These are phyloP conservation scores for Pezicula neosporulosa DNA, from an alignment of 2,329 filamentous ascomycete species.

Conservation along the genomic window DNA sequence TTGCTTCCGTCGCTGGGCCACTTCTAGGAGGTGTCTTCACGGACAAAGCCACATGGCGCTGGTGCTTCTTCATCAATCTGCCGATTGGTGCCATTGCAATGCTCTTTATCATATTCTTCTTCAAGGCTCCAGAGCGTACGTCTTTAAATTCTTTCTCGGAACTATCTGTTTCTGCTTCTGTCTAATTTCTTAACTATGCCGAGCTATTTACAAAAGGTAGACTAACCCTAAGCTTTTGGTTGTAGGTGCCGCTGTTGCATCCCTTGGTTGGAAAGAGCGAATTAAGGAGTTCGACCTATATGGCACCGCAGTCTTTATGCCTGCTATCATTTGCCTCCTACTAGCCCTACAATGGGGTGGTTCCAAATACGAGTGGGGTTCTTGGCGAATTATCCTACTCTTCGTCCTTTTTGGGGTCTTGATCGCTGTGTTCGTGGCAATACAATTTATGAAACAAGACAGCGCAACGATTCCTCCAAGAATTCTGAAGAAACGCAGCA, in stretches of 20 bases:
- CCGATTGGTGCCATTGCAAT: constrained; percentile 32
- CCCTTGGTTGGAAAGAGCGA: constrained; percentile 11
- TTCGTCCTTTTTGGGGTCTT: constrained; percentile 21
- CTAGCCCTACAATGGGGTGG: constrained; percentile 26
- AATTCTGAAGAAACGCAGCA: constrained; percentile 33
- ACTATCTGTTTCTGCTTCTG: too few species aligned
- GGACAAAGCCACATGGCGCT: constrained; percentile 30
- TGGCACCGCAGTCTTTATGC: constrained; percentile 25
- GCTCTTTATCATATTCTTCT: constrained; percentile 29
- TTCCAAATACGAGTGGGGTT: constrained; percentile 34
- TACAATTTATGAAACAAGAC: constrained; percentile 35
- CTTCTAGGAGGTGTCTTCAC: constrained; percentile 28
- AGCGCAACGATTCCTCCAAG: constrained; percentile 36
- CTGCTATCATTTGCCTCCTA: constrained; percentile 31
- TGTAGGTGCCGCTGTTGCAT: constrained; percentile 9
- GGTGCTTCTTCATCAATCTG: constrained; percentile 33
- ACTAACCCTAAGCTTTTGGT: too few species aligned
- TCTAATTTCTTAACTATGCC: too few species aligned
- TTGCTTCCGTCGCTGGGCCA: constrained; percentile 21
- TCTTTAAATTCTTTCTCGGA: too few species aligned
- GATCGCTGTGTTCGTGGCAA: constrained; percentile 16
- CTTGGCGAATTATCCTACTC: constrained; percentile 25
- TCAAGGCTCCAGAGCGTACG: constrained; percentile 28
- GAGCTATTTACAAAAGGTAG: too few species aligned
- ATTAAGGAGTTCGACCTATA: constrained; percentile 29